Conservation (phyloP, 352 stramenopile genomes). For the Pythium chondricola region DNA sequence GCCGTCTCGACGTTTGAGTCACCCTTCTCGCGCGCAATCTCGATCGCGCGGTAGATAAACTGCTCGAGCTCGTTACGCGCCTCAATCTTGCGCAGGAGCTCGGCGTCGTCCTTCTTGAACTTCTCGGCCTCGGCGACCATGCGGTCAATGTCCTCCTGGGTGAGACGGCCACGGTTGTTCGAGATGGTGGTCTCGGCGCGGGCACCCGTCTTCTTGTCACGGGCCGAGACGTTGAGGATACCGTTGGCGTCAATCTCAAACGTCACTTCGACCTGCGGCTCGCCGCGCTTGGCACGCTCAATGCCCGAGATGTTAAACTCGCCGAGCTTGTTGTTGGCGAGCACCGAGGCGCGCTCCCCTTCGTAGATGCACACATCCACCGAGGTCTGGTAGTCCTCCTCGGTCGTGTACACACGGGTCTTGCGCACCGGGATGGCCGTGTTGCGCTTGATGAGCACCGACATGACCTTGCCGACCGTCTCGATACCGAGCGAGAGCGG, state of each 20-base stretch:
- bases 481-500: conserved; percentile 73
- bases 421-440: conserved; percentile 71
- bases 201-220: conserved; percentile 56
- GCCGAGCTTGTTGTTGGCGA: conserved; percentile 85
- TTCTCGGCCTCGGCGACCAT: conserved; percentile 43
- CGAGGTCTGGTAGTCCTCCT: conserved; percentile 52
- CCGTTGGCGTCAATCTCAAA: conserved; percentile 50
- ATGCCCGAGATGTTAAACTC: conserved; percentile 82
- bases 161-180: conserved; percentile 37
- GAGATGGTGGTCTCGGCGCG: conserved; percentile 33
- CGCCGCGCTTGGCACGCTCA: conserved; percentile 60
- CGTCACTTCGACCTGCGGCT: conserved; percentile 80
- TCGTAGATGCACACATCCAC: conserved; percentile 69
- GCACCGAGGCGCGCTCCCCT: conserved; percentile 67
- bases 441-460: conserved; percentile 68
- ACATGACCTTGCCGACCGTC: conserved; percentile 71
- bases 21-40: conserved; percentile 31
- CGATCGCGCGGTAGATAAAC: conserved; percentile 36
- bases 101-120: conserved; percentile 38
- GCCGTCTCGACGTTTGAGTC: conserved; percentile 48
- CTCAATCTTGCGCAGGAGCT: conserved; percentile 38
- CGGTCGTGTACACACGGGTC: conserved; percentile 34
- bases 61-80: conserved; percentile 36
- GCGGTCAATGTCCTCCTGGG: conserved; percentile 36
- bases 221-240: conserved; percentile 75